phyloP scores from a whole-genome alignment of 129 eudicot genomes.

The Chrysanthemum makinoi region DNA sequence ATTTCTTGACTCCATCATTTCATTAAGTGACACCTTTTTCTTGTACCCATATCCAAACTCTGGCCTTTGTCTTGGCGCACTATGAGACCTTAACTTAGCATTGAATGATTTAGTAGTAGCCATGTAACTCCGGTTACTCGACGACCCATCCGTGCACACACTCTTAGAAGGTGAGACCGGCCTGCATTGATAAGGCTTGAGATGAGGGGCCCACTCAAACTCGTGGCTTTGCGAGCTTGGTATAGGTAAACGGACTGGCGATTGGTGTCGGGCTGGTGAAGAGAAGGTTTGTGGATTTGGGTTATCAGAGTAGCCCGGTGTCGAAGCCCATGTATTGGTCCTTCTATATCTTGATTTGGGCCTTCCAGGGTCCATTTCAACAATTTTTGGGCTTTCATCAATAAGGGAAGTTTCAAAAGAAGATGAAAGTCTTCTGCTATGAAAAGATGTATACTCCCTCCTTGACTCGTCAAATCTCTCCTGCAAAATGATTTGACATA shows the following conservation, averaged over 20 bases:
- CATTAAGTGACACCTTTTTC: conserved; percentile 58
- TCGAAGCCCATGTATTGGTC: conserved; percentile 45
- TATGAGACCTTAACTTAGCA: conserved; percentile 79
- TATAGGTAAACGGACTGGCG: conserved; percentile 46
- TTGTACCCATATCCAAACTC: conserved; percentile 47
- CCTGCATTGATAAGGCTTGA: conserved; percentile 47
- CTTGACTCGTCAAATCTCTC: conserved; percentile 59
- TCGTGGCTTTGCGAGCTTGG: conserved; percentile 53
- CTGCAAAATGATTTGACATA: conserved; percentile 25
- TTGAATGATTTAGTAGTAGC: conserved; percentile 70
- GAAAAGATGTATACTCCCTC: conserved; percentile 43
- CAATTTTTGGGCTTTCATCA: conserved; percentile 78
- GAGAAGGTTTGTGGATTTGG: conserved; percentile 39
- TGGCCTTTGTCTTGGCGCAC: conserved; percentile 81
- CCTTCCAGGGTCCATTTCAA: conserved; percentile 74
- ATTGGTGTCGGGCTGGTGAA: conserved; percentile 38
- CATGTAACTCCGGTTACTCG: conserved; percentile 64
- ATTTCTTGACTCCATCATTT: conserved; percentile 81
- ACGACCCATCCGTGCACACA: conserved; percentile 46
- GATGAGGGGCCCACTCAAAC: conserved; percentile 53
- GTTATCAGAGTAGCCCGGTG: conserved; percentile 31
- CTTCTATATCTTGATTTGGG: conserved; percentile 74
- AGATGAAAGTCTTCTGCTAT: conserved; percentile 68
- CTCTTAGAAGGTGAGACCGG: conserved; percentile 71
- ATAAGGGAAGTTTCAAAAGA: conserved; percentile 43